Evolutionary conservation across 2,329 filamentous ascomycete species (phyloP).

Genomic region (Fusarium dimerum): DNA sequence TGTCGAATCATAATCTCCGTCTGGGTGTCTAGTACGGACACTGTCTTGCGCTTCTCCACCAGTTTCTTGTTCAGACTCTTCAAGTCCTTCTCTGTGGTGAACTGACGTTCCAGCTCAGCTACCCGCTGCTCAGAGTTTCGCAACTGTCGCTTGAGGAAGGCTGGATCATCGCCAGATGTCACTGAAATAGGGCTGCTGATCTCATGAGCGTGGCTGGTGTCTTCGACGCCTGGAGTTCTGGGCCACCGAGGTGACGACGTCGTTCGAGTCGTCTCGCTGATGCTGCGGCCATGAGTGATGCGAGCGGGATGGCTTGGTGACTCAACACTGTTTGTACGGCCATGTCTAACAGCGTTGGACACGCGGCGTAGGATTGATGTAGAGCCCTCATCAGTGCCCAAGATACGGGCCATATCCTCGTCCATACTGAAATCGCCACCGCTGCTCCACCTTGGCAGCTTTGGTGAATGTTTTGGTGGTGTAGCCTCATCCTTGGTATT

Average conservation of each 20-base stretch:
- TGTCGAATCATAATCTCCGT: constrained; percentile 95
- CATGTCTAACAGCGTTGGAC: constrained; percentile 92
- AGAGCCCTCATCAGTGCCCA: constrained; percentile 74
- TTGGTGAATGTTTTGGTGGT: constrained; percentile 60
- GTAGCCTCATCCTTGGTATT: constrained; percentile 41
- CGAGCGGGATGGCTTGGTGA: constrained; percentile 45
- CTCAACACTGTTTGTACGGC: constrained; percentile 81
- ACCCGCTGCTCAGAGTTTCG: constrained; percentile 81
- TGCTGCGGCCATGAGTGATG: constrained; percentile 58
- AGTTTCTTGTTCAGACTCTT: constrained; percentile 85
- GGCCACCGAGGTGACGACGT: constrained; percentile 70
- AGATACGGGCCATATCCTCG: constrained; percentile 89
- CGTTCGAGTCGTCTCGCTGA: constrained; percentile 67
- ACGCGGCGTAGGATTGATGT: constrained; percentile 84
- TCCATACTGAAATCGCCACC: constrained; percentile 92
- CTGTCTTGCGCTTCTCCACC: constrained; percentile 90
- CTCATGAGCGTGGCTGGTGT: constrained; percentile 54
- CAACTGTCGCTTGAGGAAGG: constrained; percentile 72
- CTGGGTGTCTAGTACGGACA: constrained; percentile 90
- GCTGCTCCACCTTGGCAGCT: constrained; percentile 72
- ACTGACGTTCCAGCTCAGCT: constrained; percentile 81
- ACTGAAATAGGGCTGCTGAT: constrained; percentile 73
- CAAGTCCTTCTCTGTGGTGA: constrained; percentile 63
- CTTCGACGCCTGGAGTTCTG: constrained; percentile 64
- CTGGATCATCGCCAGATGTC: constrained; percentile 65